Base-by-base conservation (phyloP, 257 asterid species). In the Misopates orontium region DNA sequence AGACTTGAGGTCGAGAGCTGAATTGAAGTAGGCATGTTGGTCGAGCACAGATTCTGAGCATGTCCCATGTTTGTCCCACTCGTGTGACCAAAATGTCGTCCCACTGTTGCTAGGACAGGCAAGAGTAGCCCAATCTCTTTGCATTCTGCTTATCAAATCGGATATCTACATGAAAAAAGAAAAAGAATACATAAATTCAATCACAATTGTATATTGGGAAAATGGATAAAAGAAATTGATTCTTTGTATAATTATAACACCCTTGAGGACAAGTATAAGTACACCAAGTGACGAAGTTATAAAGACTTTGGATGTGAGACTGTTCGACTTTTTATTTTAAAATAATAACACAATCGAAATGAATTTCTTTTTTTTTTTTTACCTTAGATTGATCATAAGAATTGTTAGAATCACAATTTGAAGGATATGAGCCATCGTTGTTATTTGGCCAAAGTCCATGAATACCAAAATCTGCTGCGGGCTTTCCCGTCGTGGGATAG, bases 371-470 rank as follows among this genome's bases (percentile, higher is more conserved):
- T n/a, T n/a, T n/a, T 21, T 4, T 16, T 24, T 44, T 24, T 52
- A 85, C 97, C 89, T 87, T 73, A 44, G 92, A 84, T 71, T 79
- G 78, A 66, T 85, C 86, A 36, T 75, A 90, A 21, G 84, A 69
- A 31, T 50, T 84, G 86, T 17, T 72, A 9, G 86, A 42, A 60
- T 90, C 95, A 21, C 97, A 90, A 57, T 85, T 84, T 0, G 88
- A 79, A 61, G 97, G 97, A 69, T 90, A 90, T 22, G 90, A 59
- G 39, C 95, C 95, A n/a, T 87, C 89, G 0, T 67, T 79, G 44
- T 85, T 55, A 49, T 81, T 87, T 0, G 96, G 96, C 96, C 96
- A 90, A 4, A 90, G 85, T 36, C 97, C 97, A 64, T 90, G 97
- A 52, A 90, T 82, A 18, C 96, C 90, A 31, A 90, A 90, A 49